Evolutionary conservation across 352 stramenopile genomes (phyloP).

Genomic region (Pythium vanterpoolii): DNA sequence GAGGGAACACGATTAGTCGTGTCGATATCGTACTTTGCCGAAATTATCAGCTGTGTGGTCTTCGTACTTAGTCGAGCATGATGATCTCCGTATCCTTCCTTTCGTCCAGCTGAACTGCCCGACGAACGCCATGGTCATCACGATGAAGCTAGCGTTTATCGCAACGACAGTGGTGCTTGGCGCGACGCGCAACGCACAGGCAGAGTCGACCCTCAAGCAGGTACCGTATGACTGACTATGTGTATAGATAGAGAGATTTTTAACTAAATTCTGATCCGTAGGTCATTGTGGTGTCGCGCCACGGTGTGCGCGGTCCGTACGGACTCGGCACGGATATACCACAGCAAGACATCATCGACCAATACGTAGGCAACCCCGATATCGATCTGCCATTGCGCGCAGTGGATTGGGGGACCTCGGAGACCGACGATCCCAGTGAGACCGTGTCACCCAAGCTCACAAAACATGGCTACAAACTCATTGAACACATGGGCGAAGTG

Average conservation of each 20-base stretch:
- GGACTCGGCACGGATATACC: conserved; percentile 51
- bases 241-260: too few relatives aligned
- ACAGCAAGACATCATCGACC: conserved; percentile 40
- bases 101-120: conserved; percentile 2
- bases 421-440: conserved; percentile 58
- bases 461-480: conserved; percentile 59
- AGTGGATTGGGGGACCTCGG: conserved; percentile 61
- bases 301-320: conserved; percentile 74
- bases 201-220: conserved; percentile 15
- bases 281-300: conserved; percentile 67
- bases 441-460: conserved; percentile 77
- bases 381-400: conserved; percentile 50
- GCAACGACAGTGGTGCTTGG: background rate
- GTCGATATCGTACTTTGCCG: background rate
- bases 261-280: conserved; percentile 9
- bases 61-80: conserved; percentile 18
- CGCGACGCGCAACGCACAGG: background rate
- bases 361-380: conserved; percentile 64
- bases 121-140: conserved; percentile 7
- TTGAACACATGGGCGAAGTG: conserved; percentile 67
- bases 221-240: background rate
- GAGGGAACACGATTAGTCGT: too few relatives aligned
- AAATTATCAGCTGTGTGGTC: background rate
- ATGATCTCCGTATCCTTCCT: conserved; percentile 13
- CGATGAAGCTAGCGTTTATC: conserved; percentile 10